phyloP scores from a whole-genome alignment of 2,329 filamentous ascomycete genomes.

The Stylonectria norvegica region DNA sequence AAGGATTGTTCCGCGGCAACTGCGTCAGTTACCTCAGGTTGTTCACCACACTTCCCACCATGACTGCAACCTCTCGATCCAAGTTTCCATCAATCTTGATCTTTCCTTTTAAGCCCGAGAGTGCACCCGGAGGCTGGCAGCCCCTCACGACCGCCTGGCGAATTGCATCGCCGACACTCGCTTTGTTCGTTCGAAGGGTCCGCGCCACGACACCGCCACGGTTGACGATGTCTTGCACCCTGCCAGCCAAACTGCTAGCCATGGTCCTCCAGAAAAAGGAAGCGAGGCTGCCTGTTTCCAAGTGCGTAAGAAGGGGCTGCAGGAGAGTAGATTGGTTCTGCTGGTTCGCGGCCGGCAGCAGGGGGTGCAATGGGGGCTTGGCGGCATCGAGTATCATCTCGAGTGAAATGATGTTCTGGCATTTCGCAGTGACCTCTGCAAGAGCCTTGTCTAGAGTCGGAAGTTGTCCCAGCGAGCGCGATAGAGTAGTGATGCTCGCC shows the following conservation, averaged over 20 bases:
- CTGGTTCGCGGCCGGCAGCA: slow-evolving; percentile 44
- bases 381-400: slow-evolving; percentile 71
- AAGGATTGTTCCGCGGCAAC: too few species aligned
- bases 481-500: slow-evolving; percentile 70
- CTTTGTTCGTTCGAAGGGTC: slow-evolving; percentile 72
- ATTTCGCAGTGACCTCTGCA: slow-evolving; percentile 75
- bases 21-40: slow-evolving; percentile 49
- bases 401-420: slow-evolving; percentile 87
- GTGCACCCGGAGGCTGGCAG: slow-evolving; percentile 61
- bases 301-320: slow-evolving; percentile 66
- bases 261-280: slow-evolving; percentile 94
- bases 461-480: slow-evolving; percentile 73
- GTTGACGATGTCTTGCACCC: slow-evolving; percentile 80
- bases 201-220: slow-evolving; percentile 81
- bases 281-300: slow-evolving; percentile 83
- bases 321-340: slow-evolving; percentile 54
- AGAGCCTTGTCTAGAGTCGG: slow-evolving; percentile 80
- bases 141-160: slow-evolving; percentile 80
- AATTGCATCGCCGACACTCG: slow-evolving; percentile 71
- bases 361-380: slow-evolving; percentile 65
- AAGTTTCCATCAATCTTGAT: slow-evolving; percentile 54
- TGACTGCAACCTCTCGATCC: slow-evolving; percentile 91
- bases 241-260: slow-evolving; percentile 69
- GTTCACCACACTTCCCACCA: slow-evolving; percentile 79
- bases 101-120: slow-evolving; percentile 43